Evolutionary conservation across 495 filamentous ascomycete genomes (phyloP).

Genomic region (Lineolata rhizophorae): DNA sequence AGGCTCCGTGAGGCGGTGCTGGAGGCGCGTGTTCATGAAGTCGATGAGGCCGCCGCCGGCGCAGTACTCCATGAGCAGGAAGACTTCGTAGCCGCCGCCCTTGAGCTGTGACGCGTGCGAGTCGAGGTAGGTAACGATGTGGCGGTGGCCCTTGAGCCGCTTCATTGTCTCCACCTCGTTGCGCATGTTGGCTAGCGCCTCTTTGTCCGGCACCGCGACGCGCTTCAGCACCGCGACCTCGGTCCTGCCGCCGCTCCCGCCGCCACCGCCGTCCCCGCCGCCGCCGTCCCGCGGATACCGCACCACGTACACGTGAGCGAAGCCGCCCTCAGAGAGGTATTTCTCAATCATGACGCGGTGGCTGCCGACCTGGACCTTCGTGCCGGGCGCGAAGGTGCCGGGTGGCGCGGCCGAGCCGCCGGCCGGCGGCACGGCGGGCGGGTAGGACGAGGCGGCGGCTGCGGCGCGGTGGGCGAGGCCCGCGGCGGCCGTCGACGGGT

Average conservation of each 20-base stretch:
- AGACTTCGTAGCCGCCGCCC: constrained; percentile 90
- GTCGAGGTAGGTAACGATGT: constrained; percentile 96
- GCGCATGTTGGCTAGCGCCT: constrained; percentile 82
- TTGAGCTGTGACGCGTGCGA: constrained; percentile 87
- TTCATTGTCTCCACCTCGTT: constrained; percentile 99
- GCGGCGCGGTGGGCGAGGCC: not conserved
- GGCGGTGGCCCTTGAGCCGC: constrained; percentile 82
- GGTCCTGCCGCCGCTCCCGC: constrained; percentile 48
- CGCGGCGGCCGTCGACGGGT: too few species aligned
- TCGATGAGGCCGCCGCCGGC: constrained; percentile 80
- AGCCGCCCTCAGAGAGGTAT: constrained; percentile 95
- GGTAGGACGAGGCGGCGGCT: not conserved
- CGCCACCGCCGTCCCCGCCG: too few species aligned
- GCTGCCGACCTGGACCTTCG: constrained; percentile 83
- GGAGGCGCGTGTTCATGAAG: constrained; percentile 97
- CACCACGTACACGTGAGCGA: constrained; percentile 82
- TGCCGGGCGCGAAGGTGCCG: constrained; percentile 80
- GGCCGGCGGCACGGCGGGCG: constrained; percentile 12
- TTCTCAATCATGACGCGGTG: constrained; percentile 93
- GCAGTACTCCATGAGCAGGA: constrained; percentile 90
- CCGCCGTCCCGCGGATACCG: constrained; percentile 31
- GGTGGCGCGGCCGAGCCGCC: constrained; percentile 37
- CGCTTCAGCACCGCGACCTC: constrained; percentile 82
- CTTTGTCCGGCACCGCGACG: constrained; percentile 93
- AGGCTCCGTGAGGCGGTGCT: constrained; percentile 90